Base-by-base conservation (phyloP, 225 moss, liverwort and hornwort species). In the Marchantia paleacea region DNA sequence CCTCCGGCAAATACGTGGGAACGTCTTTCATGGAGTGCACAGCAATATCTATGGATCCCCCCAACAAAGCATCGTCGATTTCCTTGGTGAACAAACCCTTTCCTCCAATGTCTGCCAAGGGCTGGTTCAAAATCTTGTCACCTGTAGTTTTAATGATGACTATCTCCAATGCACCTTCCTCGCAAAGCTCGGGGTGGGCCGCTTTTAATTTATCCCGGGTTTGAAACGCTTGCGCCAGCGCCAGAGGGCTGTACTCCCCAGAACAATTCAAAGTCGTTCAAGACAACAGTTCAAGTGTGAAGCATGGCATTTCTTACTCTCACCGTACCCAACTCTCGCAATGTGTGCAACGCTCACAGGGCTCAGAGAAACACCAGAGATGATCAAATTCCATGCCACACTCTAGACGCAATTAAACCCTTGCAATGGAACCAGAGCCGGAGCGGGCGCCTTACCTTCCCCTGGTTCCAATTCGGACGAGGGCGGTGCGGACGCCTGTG, bases 1-100 rank as follows among this genome's bases (percentile, higher is more conserved):
- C 87, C 48, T 85, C 83, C 10, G 85, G 87, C 26, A 88, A 78
- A 68, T 85, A 88, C 7, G 87, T 88, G 18, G 87, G 87, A 61
- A 88, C 87, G 50, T 88, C 87, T 90, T 97, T 97, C 96, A 97
- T 97, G 76, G 96, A 97, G 72, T 97, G 96, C 50, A 97, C 96
- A 55, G 93, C 93, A 20, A 97, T 97, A 70, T 97, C 96, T 24
- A 97, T 88, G 13, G 86, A 89, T 52, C 90, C 92, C n/a, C 79
- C 86, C 10, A 97, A 85, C 80, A 97, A 80, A 1, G 96, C 96
- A 80, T 94, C 96, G 54, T 97, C 96, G 18, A 97, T 92, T 85
- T 96, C 96, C 89, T 97, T 97, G 0, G 94, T 97, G 75, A 97
- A 97, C 54, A 94, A 84, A 3, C 96, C 96, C 84, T 97, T 97